phyloP scores from a whole-genome alignment of 225 moss, liverwort and hornwort genomes.

The Antitrichia curtipendula region DNA sequence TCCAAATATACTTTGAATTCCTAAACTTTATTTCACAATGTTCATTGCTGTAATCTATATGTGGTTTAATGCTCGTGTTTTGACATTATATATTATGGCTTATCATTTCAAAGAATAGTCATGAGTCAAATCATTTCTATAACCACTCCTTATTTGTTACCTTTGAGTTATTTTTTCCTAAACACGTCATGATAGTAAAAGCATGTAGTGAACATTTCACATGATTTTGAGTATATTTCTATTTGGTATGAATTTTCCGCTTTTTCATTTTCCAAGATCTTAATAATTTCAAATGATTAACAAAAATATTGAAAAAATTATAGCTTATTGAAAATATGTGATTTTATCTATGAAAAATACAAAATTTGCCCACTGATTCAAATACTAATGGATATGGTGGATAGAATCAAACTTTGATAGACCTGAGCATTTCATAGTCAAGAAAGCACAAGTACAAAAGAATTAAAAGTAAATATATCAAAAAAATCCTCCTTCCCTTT shows the following conservation, averaged over 20 bases:
- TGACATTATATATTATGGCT: background rate
- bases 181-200: background rate
- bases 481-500: background rate
- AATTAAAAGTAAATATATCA: background rate
- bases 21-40: background rate
- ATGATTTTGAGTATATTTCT: background rate
- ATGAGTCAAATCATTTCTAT: background rate
- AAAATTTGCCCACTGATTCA: background rate
- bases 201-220: background rate
- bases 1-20: background rate
- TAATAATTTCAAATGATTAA: background rate
- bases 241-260: background rate
- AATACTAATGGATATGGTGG: rapidly evolving
- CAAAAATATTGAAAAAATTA: background rate
- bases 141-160: background rate
- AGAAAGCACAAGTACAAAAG: background rate
- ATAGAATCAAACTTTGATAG: background rate
- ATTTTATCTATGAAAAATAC: background rate
- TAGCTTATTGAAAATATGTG: background rate
- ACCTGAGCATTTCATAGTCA: rapidly evolving
- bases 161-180: too few species aligned
- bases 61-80: background rate
- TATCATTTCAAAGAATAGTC: background rate
- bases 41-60: background rate
- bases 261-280: rapidly evolving